A percentile compares a stretch with the other conserved stretches of the same genome.
These are phyloP conservation scores for Hericium coralloides DNA, from an alignment of 768 basidiomycete species.

Conservation along the genomic window DNA sequence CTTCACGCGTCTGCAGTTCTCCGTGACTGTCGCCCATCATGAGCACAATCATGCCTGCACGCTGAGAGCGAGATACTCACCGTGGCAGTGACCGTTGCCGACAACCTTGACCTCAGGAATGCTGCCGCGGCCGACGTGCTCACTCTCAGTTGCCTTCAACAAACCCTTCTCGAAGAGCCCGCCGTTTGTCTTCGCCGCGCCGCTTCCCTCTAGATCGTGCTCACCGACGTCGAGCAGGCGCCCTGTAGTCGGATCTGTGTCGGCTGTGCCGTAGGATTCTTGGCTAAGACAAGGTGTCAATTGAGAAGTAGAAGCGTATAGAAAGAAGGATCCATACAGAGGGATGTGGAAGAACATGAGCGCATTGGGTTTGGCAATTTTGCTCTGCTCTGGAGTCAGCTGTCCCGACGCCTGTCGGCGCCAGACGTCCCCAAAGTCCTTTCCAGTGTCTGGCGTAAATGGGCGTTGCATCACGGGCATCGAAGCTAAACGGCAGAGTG, in stretches of 20 bases:
- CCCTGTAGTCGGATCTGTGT: constrained; percentile 52
- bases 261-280: constrained; percentile 67
- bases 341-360: constrained; percentile 99
- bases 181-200: constrained; percentile 60
- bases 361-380: constrained; percentile 88
- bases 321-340: constrained; percentile 37
- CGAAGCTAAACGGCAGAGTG: constrained; percentile 26
- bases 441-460: constrained; percentile 66
- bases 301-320: neutral
- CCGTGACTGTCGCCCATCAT: constrained; percentile 47
- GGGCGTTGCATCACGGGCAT: constrained; percentile 76
- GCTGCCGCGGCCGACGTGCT: constrained; percentile 39
- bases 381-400: constrained; percentile 41
- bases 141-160: constrained; percentile 62
- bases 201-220: constrained; percentile 46
- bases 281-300: constrained; percentile 32
- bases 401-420: constrained; percentile 40
- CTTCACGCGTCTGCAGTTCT: constrained; percentile 77
- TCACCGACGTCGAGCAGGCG: constrained; percentile 62
- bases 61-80: constrained; percentile 31
- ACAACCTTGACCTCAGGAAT: constrained; percentile 77
- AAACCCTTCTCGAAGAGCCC: constrained; percentile 84
- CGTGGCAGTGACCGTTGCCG: constrained; percentile 85
- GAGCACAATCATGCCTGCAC: constrained; percentile 3
- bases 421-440: constrained; percentile 65